Percentiles rank a stretch among this genome's conserved stretches.
Conservation (phyloP, 2,329 filamentous ascomycete genomes). For the Aureobasidium sp. region DNA sequence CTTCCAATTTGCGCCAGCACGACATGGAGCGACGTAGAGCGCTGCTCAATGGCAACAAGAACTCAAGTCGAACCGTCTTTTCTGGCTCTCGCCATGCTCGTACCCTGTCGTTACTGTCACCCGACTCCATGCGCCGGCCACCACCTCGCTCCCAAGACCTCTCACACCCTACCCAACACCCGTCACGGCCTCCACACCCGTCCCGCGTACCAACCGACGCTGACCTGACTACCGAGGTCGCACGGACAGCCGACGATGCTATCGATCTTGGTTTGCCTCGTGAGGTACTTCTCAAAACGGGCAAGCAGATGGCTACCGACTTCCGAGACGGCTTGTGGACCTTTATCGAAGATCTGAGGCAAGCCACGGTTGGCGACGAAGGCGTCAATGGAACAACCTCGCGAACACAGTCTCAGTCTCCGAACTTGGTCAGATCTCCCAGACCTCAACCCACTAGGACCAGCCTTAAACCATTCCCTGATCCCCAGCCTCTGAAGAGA, state of each 20-base stretch:
- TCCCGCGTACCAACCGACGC: conserved; percentile 16
- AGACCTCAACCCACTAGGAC: background rate
- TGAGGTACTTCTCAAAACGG: conserved; percentile 48
- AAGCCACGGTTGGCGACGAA: conserved; percentile 94
- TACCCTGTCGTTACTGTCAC: conserved; percentile 77
- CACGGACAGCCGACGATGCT: conserved; percentile 30
- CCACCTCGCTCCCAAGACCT: conserved; percentile 1
- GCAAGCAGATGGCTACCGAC: conserved; percentile 80
- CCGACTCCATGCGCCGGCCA: conserved; percentile 25
- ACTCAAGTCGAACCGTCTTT: conserved; percentile 52
- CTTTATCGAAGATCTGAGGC: conserved; percentile 89
- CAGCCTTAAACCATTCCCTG: conserved; percentile 1
- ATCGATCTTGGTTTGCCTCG: conserved; percentile 31
- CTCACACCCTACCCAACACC: background rate
- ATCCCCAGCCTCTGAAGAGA: conserved; percentile 1
- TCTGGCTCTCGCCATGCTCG: conserved; percentile 55
- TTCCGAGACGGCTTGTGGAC: conserved; percentile 86
- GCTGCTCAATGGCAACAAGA: conserved; percentile 47
- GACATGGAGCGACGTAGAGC: conserved; percentile 71
- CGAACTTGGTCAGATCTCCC: conserved; percentile 6
- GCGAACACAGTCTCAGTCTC: conserved; percentile 13
- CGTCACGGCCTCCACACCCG: conserved; percentile 6
- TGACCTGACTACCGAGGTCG: conserved; percentile 23
- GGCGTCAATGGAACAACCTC: conserved; percentile 34
- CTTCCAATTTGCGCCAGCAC: conserved; percentile 27